These are phyloP conservation scores for Tieghemiomyces parasiticus DNA, from an alignment of 192 early-diverging fungal species.

Conservation along the genomic window DNA sequence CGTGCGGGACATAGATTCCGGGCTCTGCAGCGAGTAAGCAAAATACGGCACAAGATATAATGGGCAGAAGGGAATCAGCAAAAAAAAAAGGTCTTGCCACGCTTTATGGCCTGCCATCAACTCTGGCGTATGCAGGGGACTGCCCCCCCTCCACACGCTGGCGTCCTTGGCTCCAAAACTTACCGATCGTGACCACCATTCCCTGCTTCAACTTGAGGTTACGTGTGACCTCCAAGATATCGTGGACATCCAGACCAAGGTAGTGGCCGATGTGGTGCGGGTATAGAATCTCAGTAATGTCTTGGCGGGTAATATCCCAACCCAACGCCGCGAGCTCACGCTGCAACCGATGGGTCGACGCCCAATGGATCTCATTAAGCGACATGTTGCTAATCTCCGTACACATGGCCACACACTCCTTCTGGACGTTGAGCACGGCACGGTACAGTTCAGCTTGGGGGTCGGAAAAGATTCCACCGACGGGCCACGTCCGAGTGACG, in stretches of 20 bases:
- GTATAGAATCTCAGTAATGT: conserved; percentile 64
- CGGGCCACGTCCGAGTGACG: conserved; percentile 87
- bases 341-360: conserved; percentile 48
- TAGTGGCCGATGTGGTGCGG: conserved; percentile 95
- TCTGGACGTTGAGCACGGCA: conserved; percentile 69
- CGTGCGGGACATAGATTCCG: conserved; percentile 77
- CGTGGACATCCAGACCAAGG: conserved; percentile 91
- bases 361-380: conserved; percentile 72
- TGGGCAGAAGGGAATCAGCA: too few species aligned
- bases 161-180: too few species aligned
- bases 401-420: conserved; percentile 63
- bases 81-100: too few species aligned
- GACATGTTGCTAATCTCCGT: conserved; percentile 23
- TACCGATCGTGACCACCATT: conserved; percentile 86
- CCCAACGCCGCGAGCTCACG: conserved; percentile 55
- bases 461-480: conserved; percentile 67
- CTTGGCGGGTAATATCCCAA: conserved; percentile 47
- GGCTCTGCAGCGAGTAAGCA: too few species aligned
- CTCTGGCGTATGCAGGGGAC: too few species aligned
- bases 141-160: too few species aligned
- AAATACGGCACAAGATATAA: too few species aligned
- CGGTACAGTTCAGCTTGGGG: conserved; percentile 74
- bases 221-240: conserved; percentile 57
- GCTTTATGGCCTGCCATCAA: too few species aligned
- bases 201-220: conserved; percentile 49